phyloP scores from a whole-genome alignment of 306 rosid genomes.

The Vigna radiata region DNA sequence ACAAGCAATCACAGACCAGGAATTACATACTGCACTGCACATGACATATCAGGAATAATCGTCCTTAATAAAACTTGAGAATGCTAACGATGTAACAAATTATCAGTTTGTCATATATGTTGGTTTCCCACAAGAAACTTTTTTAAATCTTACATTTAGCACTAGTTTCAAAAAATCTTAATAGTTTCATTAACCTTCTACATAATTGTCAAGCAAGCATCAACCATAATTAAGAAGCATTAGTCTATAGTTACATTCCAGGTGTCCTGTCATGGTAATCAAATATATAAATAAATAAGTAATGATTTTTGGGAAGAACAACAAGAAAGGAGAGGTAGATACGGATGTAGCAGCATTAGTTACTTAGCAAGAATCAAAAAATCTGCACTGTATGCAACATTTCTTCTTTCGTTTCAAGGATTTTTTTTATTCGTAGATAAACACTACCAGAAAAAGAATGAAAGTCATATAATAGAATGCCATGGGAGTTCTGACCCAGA shows the following conservation, averaged over 20 bases:
- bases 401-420: not conserved
- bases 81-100: not conserved
- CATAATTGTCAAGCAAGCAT: not conserved
- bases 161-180: constrained; percentile 13
- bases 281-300: not conserved
- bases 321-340: not conserved
- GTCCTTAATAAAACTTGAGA: not conserved
- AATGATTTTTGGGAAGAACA: constrained; percentile 15
- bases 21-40: not conserved
- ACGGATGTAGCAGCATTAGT: not conserved
- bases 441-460: too few relatives aligned
- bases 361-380: constrained; percentile 16
- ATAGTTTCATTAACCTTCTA: constrained; percentile 1
- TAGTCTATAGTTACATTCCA: constrained; percentile 35
- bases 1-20: constrained; percentile 4
- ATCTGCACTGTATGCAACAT: constrained; percentile 4
- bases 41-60: constrained; percentile 20
- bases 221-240: constrained; percentile 28
- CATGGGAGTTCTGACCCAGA: not conserved
- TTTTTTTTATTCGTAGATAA: not conserved
- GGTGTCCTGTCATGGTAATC: not conserved
- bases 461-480: not conserved
- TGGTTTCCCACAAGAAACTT: not conserved
- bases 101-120: not conserved
- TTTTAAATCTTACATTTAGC: not conserved